Evolutionary conservation across 2,329 filamentous ascomycete species (phyloP).

Genomic region (Amphichorda felina): DNA sequence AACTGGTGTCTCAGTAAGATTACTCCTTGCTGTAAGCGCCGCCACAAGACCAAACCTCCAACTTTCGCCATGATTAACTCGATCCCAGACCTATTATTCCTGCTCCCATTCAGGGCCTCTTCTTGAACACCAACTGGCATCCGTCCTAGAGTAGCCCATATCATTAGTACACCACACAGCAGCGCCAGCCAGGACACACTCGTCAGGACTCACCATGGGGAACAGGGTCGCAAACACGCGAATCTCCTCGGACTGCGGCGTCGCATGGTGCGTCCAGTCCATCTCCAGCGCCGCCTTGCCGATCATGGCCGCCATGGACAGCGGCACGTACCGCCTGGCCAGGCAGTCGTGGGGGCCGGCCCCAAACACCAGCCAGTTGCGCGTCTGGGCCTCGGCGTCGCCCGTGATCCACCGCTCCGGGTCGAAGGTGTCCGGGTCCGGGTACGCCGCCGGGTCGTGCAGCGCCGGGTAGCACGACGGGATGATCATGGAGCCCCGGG

Average conservation of each 20-base stretch:
- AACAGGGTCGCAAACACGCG: conserved; percentile 36
- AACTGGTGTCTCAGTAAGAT: too few species aligned
- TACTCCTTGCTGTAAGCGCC: too few species aligned
- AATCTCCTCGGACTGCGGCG: conserved; percentile 34
- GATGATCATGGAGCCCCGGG: conserved; percentile 35
- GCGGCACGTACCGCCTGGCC: conserved; percentile 33
- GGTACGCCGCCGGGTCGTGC: conserved; percentile 34
- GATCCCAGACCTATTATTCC: too few species aligned
- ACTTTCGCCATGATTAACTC: too few species aligned
- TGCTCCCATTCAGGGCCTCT: too few species aligned
- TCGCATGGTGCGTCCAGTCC: conserved; percentile 37
- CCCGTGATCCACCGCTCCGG: conserved; percentile 40
- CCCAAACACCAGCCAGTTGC: conserved; percentile 43
- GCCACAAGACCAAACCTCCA: too few species aligned
- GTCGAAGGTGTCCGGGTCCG: conserved; percentile 32
- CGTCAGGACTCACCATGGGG: conserved; percentile 34
- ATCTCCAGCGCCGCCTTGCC: conserved; percentile 37
- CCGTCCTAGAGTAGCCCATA: too few species aligned
- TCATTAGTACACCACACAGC: too few species aligned
- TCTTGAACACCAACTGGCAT: too few species aligned
- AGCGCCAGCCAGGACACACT: too few species aligned
- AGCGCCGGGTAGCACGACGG: conserved; percentile 39
- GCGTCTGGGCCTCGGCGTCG: conserved; percentile 34
- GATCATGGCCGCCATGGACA: conserved; percentile 39
- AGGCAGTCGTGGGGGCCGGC: conserved; percentile 37